Conservation (phyloP, 495 filamentous ascomycete species). For the Trichoderma asperelloides region DNA sequence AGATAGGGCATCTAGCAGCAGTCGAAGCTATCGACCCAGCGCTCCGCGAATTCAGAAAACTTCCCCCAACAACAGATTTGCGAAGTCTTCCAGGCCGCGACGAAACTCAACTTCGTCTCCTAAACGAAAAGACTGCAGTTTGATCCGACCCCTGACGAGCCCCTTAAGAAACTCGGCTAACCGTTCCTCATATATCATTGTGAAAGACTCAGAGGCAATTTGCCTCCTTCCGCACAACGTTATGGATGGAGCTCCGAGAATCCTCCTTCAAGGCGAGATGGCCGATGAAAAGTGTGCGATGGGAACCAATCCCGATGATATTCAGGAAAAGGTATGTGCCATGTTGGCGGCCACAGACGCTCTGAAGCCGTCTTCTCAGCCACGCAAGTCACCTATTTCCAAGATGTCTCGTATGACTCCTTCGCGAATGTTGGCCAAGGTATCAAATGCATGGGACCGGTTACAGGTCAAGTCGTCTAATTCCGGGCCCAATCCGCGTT, state of each 20-base stretch:
- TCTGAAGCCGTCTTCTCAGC: slow-evolving; percentile 13
- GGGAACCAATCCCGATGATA: slow-evolving; percentile 4
- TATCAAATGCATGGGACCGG: slow-evolving; percentile 17
- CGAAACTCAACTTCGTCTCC: not conserved
- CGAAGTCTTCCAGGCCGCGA: not conserved
- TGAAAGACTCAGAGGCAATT: not conserved
- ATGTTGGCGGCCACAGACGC: slow-evolving; percentile 23
- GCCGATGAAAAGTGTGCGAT: not conserved
- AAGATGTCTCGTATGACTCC: slow-evolving; percentile 16
- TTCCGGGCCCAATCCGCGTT: not conserved
- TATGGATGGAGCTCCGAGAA: not conserved
- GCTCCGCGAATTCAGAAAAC: not conserved
- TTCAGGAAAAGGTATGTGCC: slow-evolving; percentile 19
- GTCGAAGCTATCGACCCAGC: not conserved
- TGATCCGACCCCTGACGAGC: not conserved
- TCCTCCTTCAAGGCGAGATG: not conserved
- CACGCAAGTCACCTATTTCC: not conserved
- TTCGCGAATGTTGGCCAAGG: slow-evolving; percentile 16
- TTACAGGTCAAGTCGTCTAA: slow-evolving; percentile 6
- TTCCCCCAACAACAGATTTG: not conserved
- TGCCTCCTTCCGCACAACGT: not conserved
- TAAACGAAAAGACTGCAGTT: not conserved
- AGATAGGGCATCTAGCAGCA: not conserved
- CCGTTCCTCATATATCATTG: not conserved
- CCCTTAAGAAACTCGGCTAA: not conserved